Conservation (phyloP, 768 basidiomycete species). For the Pholiota molesta region DNA sequence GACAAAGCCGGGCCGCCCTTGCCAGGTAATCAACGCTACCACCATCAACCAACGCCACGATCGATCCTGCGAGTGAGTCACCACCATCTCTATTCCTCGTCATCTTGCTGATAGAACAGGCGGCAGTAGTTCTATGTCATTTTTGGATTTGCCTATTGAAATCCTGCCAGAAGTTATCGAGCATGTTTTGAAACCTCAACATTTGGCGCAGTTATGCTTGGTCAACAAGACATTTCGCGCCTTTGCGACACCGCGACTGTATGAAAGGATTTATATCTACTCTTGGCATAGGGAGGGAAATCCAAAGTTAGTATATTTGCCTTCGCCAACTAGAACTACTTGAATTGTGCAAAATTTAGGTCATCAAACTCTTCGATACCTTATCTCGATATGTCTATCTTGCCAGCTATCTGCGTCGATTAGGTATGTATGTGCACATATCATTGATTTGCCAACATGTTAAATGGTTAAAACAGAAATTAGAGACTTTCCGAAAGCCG, state of each 20-base stretch:
- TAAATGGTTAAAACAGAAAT: slow-evolving; percentile 50
- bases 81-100: background rate
- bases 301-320: slow-evolving; percentile 30
- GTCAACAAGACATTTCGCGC: slow-evolving; percentile 59
- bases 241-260: slow-evolving; percentile 56
- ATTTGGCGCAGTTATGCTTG: slow-evolving; percentile 54
- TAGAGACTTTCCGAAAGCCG: slow-evolving; percentile 69
- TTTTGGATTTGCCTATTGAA: slow-evolving; percentile 67
- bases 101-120: background rate
- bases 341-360: slow-evolving; percentile 39
- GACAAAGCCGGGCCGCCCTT: slow-evolving; percentile 3
- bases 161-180: slow-evolving; percentile 59
- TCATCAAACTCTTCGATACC: slow-evolving; percentile 62
- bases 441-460: background rate
- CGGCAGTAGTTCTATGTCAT: slow-evolving; percentile 25
- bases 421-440: slow-evolving; percentile 48
- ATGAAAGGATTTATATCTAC: slow-evolving; percentile 61
- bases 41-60: background rate
- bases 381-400: slow-evolving; percentile 56
- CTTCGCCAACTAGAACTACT: background rate
- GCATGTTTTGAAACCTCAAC: slow-evolving; percentile 51
- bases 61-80: background rate
- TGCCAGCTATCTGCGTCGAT: slow-evolving; percentile 55
- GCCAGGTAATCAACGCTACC: background rate
- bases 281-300: slow-evolving; percentile 74